Conservation (phyloP, 805 yeast genomes). For the Lachancea fermentati region DNA sequence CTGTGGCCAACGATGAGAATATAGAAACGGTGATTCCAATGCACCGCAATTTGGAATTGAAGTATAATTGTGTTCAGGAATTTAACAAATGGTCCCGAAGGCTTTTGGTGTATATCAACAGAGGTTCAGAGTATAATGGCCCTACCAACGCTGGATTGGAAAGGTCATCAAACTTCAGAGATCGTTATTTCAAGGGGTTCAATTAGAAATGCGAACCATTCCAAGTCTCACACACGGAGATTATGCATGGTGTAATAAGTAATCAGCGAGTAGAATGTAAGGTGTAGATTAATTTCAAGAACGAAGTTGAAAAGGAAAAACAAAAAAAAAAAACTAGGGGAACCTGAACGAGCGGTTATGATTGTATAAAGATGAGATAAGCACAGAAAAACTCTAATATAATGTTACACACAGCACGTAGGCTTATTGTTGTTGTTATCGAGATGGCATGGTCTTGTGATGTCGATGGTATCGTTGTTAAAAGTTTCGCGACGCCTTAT, state of each 20-base stretch:
- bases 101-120: constrained; percentile 70
- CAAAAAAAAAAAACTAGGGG: neutral
- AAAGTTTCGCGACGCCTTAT: neutral
- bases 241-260: too few relatives aligned
- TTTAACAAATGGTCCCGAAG: constrained; percentile 93
- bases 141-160: constrained; percentile 39
- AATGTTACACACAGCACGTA: constrained; percentile 16
- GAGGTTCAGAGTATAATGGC: constrained; percentile 51
- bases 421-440: constrained; percentile 3
- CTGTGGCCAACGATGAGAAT: constrained; percentile 85
- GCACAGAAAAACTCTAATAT: neutral
- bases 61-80: constrained; percentile 75
- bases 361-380: neutral
- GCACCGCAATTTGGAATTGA: constrained; percentile 65
- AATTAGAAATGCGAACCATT: constrained; percentile 21
- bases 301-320: neutral
- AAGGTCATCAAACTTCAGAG: constrained; percentile 60
- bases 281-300: neutral
- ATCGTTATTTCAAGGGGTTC: constrained; percentile 69
- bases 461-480: constrained; percentile 1
- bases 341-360: neutral
- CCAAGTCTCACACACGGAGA: too few relatives aligned
- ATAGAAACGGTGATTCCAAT: constrained; percentile 67
- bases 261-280: too few relatives aligned
- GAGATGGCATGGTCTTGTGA: constrained; percentile 5